These are phyloP conservation scores for Termitomyces sp. DNA, from an alignment of 768 basidiomycete genomes.

Conservation along the genomic window DNA sequence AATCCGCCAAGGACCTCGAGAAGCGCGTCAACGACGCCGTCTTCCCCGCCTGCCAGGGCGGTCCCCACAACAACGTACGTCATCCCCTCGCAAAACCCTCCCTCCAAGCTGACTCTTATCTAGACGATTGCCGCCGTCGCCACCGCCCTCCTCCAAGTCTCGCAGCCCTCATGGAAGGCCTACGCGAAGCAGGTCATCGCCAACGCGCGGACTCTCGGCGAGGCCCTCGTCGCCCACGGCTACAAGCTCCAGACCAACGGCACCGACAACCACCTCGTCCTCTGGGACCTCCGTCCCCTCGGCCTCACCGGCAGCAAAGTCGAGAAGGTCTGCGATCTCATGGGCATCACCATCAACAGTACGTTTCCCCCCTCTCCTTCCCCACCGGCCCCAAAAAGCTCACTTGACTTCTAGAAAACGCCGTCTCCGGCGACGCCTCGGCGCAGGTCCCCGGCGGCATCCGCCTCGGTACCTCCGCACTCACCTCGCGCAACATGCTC, in stretches of 20 bases:
- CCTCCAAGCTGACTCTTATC: neutral
- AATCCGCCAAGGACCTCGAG: constrained; percentile 81
- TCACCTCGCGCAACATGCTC: constrained; percentile 92
- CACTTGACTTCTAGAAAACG: constrained; percentile 61
- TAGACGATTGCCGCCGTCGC: constrained; percentile 95
- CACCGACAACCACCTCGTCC: constrained; percentile 95
- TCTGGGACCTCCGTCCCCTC: constrained; percentile 95
- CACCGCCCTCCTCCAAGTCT: constrained; percentile 86
- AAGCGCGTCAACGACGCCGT: constrained; percentile 97
- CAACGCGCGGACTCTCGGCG: constrained; percentile 78
- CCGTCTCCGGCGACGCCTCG: constrained; percentile 93
- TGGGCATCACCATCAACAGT: constrained; percentile 97
- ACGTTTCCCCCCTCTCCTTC: constrained; percentile 23
- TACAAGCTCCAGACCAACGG: constrained; percentile 98
- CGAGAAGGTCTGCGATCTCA: constrained; percentile 95
- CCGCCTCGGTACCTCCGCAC: constrained; percentile 89
- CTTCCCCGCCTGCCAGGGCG: constrained; percentile 99
- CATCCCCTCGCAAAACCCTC: neutral
- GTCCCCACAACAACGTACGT: constrained; percentile 94
- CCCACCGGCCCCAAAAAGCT: neutral
- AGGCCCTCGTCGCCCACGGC: constrained; percentile 65
- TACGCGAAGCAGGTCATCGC: constrained; percentile 95
- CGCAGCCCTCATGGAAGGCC: constrained; percentile 81
- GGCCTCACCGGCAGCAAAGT: constrained; percentile 97
- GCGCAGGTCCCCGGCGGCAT: constrained; percentile 97